Percentiles rank a stretch among this genome's conserved stretches.
These are phyloP conservation scores for Citrus maxima DNA, from an alignment of 345 rosid genomes.

Conservation along the genomic window DNA sequence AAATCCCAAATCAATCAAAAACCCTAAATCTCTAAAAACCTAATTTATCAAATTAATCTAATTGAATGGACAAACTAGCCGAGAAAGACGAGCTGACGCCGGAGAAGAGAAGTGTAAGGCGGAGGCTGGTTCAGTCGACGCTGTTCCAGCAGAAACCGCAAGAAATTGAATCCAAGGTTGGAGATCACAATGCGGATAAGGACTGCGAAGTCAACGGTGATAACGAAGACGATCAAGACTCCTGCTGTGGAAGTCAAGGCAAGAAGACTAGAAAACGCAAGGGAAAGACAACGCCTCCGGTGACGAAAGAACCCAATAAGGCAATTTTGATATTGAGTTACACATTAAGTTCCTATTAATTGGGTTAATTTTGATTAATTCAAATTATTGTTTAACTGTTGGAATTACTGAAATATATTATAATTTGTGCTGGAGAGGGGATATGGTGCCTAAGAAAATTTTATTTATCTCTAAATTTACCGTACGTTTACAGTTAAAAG, in stretches of 20 bases:
- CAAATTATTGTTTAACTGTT: not conserved
- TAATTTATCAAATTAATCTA: not conserved
- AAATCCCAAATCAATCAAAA: not conserved
- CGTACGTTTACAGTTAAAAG: slow-evolving; percentile 19
- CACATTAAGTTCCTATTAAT: not conserved
- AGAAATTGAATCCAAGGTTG: slow-evolving; percentile 26
- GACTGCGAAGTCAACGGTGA: slow-evolving; percentile 19
- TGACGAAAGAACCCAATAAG: slow-evolving; percentile 43
- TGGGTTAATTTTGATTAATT: not conserved
- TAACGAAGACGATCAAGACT: slow-evolving; percentile 20
- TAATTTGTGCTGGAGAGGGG: too few relatives aligned
- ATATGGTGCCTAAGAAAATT: not conserved
- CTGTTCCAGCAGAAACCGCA: slow-evolving; percentile 50
- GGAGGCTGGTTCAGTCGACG: slow-evolving; percentile 77
- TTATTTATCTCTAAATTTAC: not conserved
- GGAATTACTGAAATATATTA: too few relatives aligned
- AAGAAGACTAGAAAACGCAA: slow-evolving; percentile 49
- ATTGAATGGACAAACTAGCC: slow-evolving; percentile 4
- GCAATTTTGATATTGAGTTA: slow-evolving; percentile 21
- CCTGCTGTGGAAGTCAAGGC: slow-evolving; percentile 54
- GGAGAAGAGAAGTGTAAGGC: slow-evolving; percentile 42
- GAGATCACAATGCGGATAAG: slow-evolving; percentile 26
- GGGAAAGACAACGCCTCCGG: slow-evolving; percentile 43
- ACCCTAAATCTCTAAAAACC: slow-evolving; percentile 14
- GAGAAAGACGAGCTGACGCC: slow-evolving; percentile 15